A percentile compares a stretch with the other conserved stretches of the same genome.
phyloP scores from a whole-genome alignment of 108 stramenopile genomes.

The Bacterosira constricta region DNA sequence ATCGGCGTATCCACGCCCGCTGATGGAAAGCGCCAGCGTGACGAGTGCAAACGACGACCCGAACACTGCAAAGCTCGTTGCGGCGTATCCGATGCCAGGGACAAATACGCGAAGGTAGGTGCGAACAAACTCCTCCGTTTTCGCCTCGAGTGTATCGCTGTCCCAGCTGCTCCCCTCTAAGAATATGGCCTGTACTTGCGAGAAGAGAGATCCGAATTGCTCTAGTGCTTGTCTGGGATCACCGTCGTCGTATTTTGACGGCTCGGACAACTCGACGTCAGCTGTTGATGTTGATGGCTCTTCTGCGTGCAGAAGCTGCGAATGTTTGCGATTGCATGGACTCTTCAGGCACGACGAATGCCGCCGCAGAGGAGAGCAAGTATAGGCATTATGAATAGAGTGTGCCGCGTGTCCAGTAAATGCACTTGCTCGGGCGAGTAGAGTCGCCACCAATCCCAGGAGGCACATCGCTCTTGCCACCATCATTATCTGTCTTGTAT shows the following conservation, averaged over 20 bases:
- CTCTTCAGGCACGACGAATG: too few species aligned
- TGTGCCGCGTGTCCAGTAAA: too few species aligned
- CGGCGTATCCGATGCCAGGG: constrained; percentile 9
- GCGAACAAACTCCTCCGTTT: constrained; percentile 15
- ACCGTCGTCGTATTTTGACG: neutral
- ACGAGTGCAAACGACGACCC: neutral
- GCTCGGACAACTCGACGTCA: too few species aligned
- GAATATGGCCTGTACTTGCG: neutral
- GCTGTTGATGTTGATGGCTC: too few species aligned
- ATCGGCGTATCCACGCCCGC: constrained; percentile 12
- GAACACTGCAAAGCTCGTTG: constrained; percentile 1
- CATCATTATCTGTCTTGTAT: too few species aligned
- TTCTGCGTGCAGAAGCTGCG: too few species aligned
- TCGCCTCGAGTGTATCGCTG: neutral
- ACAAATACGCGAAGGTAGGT: constrained; percentile 19
- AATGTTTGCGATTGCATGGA: too few species aligned
- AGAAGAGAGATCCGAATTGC: constrained; percentile 11
- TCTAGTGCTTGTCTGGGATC: constrained; percentile 6
- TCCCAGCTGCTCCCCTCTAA: constrained; percentile 7
- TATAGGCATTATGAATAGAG: too few species aligned
- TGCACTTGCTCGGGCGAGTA: too few species aligned
- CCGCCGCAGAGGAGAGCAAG: too few species aligned
- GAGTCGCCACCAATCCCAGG: too few species aligned
- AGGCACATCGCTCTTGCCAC: too few species aligned
- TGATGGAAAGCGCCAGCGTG: neutral